These are phyloP conservation scores for Pseudognaphalium luteoalbum DNA, from an alignment of 129 eudicot species.

Conservation along the genomic window DNA sequence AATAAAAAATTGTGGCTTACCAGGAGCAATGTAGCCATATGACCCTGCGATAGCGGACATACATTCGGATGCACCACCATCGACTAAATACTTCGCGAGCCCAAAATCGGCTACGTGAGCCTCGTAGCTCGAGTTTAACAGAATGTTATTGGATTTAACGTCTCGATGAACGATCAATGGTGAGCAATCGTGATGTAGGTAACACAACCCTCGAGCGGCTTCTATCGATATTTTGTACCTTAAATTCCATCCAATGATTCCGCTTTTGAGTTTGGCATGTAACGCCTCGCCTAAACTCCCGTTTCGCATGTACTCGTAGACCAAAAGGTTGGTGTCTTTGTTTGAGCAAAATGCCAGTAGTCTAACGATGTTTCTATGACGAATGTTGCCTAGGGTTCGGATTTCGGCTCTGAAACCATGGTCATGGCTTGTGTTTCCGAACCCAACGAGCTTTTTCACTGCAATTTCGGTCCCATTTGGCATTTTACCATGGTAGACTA, in stretches of 20 bases:
- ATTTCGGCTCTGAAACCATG: constrained; percentile 89
- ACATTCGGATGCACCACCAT: constrained; percentile 78
- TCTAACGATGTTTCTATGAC: constrained; percentile 87
- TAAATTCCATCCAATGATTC: constrained; percentile 66
- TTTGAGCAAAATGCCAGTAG: constrained; percentile 83
- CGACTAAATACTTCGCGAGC: constrained; percentile 78
- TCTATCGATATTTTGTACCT: constrained; percentile 84
- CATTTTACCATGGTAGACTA: constrained; percentile 88
- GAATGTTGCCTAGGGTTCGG: constrained; percentile 79
- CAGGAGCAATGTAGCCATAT: constrained; percentile 98
- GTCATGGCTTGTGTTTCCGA: constrained; percentile 62
- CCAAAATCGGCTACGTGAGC: constrained; percentile 99
- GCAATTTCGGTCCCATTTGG: constrained; percentile 84
- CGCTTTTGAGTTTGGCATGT: constrained; percentile 68
- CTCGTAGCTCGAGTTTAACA: constrained; percentile 66
- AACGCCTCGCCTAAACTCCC: constrained; percentile 92
- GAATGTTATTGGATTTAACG: constrained; percentile 82
- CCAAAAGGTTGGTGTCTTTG: constrained; percentile 73
- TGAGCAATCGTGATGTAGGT: constrained; percentile 94
- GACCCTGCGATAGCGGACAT: constrained; percentile 98
- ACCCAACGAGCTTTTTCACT: constrained; percentile 71
- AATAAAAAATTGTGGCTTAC: constrained; percentile 38
- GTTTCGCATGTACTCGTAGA: constrained; percentile 93
- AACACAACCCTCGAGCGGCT: constrained; percentile 80
- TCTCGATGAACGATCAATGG: constrained; percentile 90